phyloP scores from a whole-genome alignment of 768 basidiomycete species.

The Mycena haematopus region DNA sequence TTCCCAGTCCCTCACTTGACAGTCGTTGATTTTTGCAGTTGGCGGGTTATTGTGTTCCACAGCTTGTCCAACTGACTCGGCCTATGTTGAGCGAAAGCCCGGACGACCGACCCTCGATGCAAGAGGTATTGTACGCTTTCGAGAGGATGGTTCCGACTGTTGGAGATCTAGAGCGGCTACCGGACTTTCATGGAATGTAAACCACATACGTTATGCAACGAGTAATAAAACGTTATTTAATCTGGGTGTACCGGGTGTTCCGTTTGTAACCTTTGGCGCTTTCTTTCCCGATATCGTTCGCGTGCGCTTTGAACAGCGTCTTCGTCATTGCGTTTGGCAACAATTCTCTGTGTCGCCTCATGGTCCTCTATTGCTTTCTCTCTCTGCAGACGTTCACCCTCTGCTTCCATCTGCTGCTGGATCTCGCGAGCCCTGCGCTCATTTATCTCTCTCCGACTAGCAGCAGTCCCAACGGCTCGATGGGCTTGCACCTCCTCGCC shows the following conservation, averaged over 20 bases:
- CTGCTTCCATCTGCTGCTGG: slow-evolving; percentile 77
- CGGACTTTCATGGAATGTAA: not conserved
- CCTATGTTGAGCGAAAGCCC: slow-evolving; percentile 66
- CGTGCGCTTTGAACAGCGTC: slow-evolving; percentile 75
- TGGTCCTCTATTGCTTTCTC: slow-evolving; percentile 67
- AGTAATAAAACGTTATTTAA: slow-evolving; percentile 25
- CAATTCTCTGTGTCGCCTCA: slow-evolving; percentile 67
- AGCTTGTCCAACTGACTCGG: slow-evolving; percentile 59
- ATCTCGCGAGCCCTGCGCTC: slow-evolving; percentile 84
- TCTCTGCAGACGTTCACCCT: slow-evolving; percentile 62
- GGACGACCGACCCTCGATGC: slow-evolving; percentile 57
- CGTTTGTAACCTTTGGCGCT: slow-evolving; percentile 74
- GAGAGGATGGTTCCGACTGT: slow-evolving; percentile 54
- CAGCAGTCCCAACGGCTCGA: slow-evolving; percentile 85
- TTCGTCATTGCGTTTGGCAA: slow-evolving; percentile 79
- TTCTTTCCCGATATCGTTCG: slow-evolving; percentile 79
- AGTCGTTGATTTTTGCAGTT: slow-evolving; percentile 45
- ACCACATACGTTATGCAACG: slow-evolving; percentile 6
- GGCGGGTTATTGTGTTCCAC: slow-evolving; percentile 62
- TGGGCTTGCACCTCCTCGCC: slow-evolving; percentile 53
- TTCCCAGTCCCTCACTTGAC: not conserved
- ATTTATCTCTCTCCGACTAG: slow-evolving; percentile 81
- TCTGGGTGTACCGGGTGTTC: slow-evolving; percentile 29
- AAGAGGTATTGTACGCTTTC: slow-evolving; percentile 56
- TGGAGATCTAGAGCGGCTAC: slow-evolving; percentile 39